Evolutionary conservation across 306 rosid species (phyloP), one percentile per base, ranked within the genome.

Genomic region (Quercus rubra): DNA sequence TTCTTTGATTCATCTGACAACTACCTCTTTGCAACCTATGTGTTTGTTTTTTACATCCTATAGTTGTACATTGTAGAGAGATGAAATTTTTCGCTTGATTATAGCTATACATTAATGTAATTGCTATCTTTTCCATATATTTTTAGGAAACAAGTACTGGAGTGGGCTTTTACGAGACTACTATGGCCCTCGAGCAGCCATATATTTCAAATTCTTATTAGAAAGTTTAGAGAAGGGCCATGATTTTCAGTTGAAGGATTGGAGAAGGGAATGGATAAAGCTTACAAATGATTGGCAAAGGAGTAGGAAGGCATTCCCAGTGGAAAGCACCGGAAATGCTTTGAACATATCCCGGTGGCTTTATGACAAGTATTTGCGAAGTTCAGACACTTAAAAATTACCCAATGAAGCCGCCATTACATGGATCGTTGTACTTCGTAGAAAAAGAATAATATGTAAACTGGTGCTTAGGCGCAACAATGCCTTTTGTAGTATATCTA

Each of bases 241-340:
- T 57, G 84, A 75, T 68, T 94, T 93, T 78, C 81, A 62, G 62
- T 67, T 93, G 81, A 85, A 83, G 71, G 85, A 81, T 38, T 94
- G 97, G 98, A 92, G 98, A 82, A 91, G 75, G 72, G 93, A 90
- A 67, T 93, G 98, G 98, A 86, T 93, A 78, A 91, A 87, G 92
- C 95, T 93, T 31, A 93, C 97, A 70, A 91, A 93, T 83, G 88
- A 90, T 76, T 94, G 97, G 94, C 98, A 94, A 78, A 85, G 63
- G 78, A 76, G 90, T 79, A 83, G 90, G 71, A 88, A 88, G 59
- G 73, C 25, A 54, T 92, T 80, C 79, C 85, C 94, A 21, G 80
- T 80, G 74, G 78, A 79, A 77, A 86, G 86, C 71, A 83, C 20
- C 41, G 97, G 98, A 73, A 86, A 90, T 78, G 91, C 92, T 74